phyloP scores from a whole-genome alignment of 2,329 filamentous ascomycete genomes.

The Grosmannia clavigera region DNA sequence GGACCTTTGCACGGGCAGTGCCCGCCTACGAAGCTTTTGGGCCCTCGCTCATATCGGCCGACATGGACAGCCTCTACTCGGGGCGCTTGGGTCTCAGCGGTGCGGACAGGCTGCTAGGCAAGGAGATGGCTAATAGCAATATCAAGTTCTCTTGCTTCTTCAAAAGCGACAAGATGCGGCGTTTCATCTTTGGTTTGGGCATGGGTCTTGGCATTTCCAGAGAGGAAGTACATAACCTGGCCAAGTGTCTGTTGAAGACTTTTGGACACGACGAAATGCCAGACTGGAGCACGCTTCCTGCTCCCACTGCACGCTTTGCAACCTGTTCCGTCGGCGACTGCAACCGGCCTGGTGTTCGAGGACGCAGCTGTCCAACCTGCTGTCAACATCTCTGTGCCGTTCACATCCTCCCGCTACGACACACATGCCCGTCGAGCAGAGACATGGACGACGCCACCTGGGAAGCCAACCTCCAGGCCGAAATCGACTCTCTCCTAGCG shows the following conservation, averaged over 20 bases:
- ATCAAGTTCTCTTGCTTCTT: not conserved
- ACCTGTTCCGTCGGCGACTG: no score
- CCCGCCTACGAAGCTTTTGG: constrained; percentile 24
- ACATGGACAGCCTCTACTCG: not conserved
- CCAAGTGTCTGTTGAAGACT: no score
- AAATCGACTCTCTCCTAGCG: no score
- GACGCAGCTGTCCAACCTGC: not conserved
- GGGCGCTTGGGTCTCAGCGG: constrained; percentile 2
- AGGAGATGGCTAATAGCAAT: not conserved
- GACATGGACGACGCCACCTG: not conserved
- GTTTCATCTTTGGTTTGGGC: constrained; percentile 3
- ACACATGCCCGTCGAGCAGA: not conserved
- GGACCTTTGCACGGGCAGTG: constrained; percentile 22
- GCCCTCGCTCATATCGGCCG: constrained; percentile 1
- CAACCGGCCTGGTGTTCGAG: no score
- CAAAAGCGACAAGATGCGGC: not conserved
- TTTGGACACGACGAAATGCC: no score
- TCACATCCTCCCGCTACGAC: not conserved
- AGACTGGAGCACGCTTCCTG: no score
- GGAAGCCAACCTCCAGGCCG: no score
- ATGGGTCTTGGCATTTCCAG: not conserved
- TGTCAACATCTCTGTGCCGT: not conserved
- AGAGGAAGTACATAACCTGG: not conserved
- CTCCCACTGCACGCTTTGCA: no score
- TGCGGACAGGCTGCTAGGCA: not conserved